Conservation (phyloP, 495 filamentous ascomycete species). For the Baudoinia panamericana region DNA sequence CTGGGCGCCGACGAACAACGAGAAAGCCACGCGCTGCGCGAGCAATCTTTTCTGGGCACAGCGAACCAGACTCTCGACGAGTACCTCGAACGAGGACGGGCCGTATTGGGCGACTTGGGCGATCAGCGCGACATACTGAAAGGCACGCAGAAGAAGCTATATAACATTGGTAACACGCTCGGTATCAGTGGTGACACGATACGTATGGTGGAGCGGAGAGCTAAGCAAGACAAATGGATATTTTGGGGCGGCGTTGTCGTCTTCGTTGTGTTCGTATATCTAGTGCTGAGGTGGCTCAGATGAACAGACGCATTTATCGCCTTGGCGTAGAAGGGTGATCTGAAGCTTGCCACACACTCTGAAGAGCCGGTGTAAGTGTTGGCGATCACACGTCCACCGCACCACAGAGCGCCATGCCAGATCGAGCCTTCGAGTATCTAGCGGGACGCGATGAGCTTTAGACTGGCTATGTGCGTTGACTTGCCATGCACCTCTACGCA, state of each 20-base stretch:
- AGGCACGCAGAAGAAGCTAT: constrained; percentile 77
- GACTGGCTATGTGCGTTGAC: not conserved
- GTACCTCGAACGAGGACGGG: constrained; percentile 79
- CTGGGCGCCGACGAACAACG: constrained; percentile 43
- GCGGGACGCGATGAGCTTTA: no score
- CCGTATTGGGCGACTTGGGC: constrained; percentile 76
- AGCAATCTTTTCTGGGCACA: constrained; percentile 70
- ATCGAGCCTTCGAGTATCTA: no score
- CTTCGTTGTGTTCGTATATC: constrained; percentile 89
- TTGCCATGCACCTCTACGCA: no score
- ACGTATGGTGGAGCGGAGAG: constrained; percentile 81
- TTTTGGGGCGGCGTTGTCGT: constrained; percentile 77
- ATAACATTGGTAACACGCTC: constrained; percentile 85
- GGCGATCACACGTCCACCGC: no score
- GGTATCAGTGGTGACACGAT: constrained; percentile 94
- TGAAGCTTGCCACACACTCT: no score
- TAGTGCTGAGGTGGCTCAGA: constrained; percentile 69
- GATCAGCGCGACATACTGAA: constrained; percentile 91
- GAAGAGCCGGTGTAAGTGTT: no score
- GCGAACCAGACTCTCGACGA: constrained; percentile 81
- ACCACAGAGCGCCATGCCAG: no score
- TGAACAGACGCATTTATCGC: no score
- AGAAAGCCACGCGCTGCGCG: constrained; percentile 74
- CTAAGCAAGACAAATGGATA: constrained; percentile 94
- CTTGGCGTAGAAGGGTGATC: no score